Evolutionary conservation across 1,284 basidiomycete species (phyloP).

Genomic region (Rhodotorula sp.): DNA sequence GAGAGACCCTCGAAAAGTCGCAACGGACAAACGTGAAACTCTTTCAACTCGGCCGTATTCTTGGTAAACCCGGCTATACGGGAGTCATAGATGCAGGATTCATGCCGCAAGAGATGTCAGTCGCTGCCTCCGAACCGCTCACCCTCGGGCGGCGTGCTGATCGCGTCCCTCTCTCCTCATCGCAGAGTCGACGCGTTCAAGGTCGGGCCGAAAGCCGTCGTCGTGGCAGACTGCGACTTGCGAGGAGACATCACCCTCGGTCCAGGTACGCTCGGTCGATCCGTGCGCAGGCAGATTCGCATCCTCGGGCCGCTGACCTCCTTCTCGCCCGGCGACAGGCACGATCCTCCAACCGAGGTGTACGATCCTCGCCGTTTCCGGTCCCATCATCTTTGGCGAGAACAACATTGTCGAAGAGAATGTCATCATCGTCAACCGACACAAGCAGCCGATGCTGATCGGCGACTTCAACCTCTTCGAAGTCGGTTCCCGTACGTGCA

Average conservation of each 20-base stretch:
- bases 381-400: slow-evolving; percentile 80
- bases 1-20: neutral
- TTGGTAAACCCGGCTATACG: neutral
- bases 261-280: slow-evolving; percentile 56
- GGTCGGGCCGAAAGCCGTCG: slow-evolving; percentile 75
- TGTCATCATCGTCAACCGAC: slow-evolving; percentile 82
- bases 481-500: slow-evolving; percentile 73
- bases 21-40: too few relatives aligned
- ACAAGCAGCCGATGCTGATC: slow-evolving; percentile 81
- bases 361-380: slow-evolving; percentile 80
- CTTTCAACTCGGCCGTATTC: too few relatives aligned
- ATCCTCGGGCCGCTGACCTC: too few relatives aligned
- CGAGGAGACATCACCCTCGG: slow-evolving; percentile 89
- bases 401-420: slow-evolving; percentile 90
- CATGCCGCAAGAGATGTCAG: slow-evolving; percentile 14
- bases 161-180: neutral
- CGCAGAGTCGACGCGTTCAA: slow-evolving; percentile 66
- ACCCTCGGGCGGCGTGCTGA: neutral
- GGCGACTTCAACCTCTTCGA: slow-evolving; percentile 92
- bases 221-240: slow-evolving; percentile 83
- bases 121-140: neutral
- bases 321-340: slow-evolving; percentile 49
- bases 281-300: too few relatives aligned
- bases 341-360: slow-evolving; percentile 92
- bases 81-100: neutral